Percentiles rank a stretch among this genome's conserved stretches.
phyloP scores from a whole-genome alignment of 2,329 filamentous ascomycete species.

The Fusarium albidum region DNA sequence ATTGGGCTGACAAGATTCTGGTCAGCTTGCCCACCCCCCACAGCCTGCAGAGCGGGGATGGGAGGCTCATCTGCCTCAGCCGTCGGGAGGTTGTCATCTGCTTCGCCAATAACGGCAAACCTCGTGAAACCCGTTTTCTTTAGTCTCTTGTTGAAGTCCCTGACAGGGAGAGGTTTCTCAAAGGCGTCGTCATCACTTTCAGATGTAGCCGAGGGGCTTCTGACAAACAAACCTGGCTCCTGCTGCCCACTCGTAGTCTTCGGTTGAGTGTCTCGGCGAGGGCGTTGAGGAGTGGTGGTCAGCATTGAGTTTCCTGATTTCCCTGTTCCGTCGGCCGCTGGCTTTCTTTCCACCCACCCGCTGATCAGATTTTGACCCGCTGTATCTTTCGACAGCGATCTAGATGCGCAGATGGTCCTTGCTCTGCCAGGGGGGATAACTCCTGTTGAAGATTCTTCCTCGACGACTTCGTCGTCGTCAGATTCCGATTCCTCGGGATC shows the following conservation, averaged over 20 bases:
- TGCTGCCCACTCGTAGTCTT: background rate
- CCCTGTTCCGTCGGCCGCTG: slow-evolving; percentile 1
- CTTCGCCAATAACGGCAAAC: background rate
- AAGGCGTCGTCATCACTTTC: slow-evolving; percentile 28
- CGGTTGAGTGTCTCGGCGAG: background rate
- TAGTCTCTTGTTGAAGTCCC: slow-evolving; percentile 48
- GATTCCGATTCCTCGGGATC: slow-evolving; percentile 12
- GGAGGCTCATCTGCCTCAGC: slow-evolving; percentile 19
- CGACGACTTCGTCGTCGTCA: slow-evolving; percentile 22
- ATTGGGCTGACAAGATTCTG: background rate
- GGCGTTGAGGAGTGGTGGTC: background rate
- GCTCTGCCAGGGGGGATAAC: slow-evolving; percentile 25
- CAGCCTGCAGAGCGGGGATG: slow-evolving; percentile 27
- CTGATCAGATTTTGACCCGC: slow-evolving; percentile 50
- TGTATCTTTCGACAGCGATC: slow-evolving; percentile 34
- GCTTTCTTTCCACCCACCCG: slow-evolving; percentile 48
- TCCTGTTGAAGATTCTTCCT: slow-evolving; percentile 4
- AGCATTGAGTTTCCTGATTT: background rate
- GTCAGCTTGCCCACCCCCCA: slow-evolving; percentile 12
- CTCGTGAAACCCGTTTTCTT: slow-evolving; percentile 29
- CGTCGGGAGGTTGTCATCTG: background rate
- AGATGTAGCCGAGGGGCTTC: slow-evolving; percentile 15
- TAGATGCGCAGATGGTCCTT: slow-evolving; percentile 30
- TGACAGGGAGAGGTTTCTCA: slow-evolving; percentile 39
- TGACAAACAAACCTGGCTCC: slow-evolving; percentile 27